Evolutionary conservation across 179 eudicot genomes (phyloP), one percentile per base, ranked within the genome.

Genomic region (Amaranthus tricolor): DNA sequence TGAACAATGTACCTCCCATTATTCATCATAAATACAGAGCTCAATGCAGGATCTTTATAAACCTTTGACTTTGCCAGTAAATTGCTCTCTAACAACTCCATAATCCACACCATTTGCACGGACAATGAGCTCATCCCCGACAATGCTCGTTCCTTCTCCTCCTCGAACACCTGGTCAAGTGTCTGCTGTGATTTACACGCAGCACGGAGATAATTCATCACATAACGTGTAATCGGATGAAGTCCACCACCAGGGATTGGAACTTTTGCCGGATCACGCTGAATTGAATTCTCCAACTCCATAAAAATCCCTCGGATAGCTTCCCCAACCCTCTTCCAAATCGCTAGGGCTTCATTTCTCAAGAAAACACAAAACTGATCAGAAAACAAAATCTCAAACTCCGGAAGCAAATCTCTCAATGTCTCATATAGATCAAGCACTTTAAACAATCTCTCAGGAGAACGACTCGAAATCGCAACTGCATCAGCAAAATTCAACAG

Each of bases 81-180:
- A 85, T 95, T 95, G 74, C 92, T 89, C 84, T 95, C 97, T 31
- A 95, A 43, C 0, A 95, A 80, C 87, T 95, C 94, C 99, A 95
- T 89, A 47, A 86, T 88, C 97, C 98, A 89, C 13, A 82, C 88
- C 84, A 95, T 88, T 77, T 95, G 91, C 2, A 89, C 89, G 0
- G 93, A 87, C 60, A 95, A 83, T 0, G 92, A 84, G 20, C 89
- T 79, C 10, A 87, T 67, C 0, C 82, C 75, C 2, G 81, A 15
- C 75, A 78, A 14, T 15, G 75, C 79, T 17, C 84, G 58, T 5
- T 74, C 78, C 7, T 81, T 77, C 14, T 75, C 83, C 48, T 95
- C 97, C 77, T 88, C 97, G 49, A 93, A 95, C 73, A 93, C 92
- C 76, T 85, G 90, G 67, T 88, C 93, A 0, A 94, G 80, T 1